Percentiles rank a stretch among this genome's conserved stretches.
These are phyloP conservation scores for Knufia petricola DNA, from an alignment of 2,329 filamentous ascomycete genomes.

Conservation along the genomic window DNA sequence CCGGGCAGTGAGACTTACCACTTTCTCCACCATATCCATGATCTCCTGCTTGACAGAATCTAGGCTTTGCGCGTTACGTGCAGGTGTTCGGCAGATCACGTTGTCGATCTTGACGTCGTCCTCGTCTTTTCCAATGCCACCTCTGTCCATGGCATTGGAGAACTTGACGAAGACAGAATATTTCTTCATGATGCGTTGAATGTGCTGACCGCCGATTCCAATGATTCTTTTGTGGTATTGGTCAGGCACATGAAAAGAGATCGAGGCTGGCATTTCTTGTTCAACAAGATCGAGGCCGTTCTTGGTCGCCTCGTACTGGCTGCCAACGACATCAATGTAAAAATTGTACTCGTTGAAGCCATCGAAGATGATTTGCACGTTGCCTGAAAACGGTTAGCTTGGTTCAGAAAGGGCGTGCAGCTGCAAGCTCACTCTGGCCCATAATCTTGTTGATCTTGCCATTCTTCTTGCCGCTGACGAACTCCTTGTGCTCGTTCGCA, in stretches of 20 bases:
- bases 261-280: slow-evolving; percentile 97
- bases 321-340: slow-evolving; percentile 93
- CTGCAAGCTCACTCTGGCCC: slow-evolving; percentile 66
- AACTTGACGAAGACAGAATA: slow-evolving; percentile 99
- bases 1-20: slow-evolving; percentile 44
- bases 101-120: slow-evolving; percentile 99
- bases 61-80: slow-evolving; percentile 90
- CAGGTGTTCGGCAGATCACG: slow-evolving; percentile 94
- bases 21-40: slow-evolving; percentile 97
- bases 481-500: slow-evolving; percentile 98
- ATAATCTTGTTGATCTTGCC: slow-evolving; percentile 99
- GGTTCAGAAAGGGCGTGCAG: slow-evolving; percentile 6
- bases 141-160: slow-evolving; percentile 96
- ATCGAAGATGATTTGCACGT: slow-evolving; percentile 97
- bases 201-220: slow-evolving; percentile 94
- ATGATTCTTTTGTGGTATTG: slow-evolving; percentile 99
- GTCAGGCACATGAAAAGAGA: slow-evolving; percentile 97
- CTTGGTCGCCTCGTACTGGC: slow-evolving; percentile 87
- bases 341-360: slow-evolving; percentile 99
- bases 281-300: slow-evolving; percentile 87
- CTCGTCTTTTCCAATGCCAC: slow-evolving; percentile 85
- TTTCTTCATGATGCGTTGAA: slow-evolving; percentile 99
- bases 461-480: slow-evolving; percentile 98
- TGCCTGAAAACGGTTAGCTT: slow-evolving; percentile 44
- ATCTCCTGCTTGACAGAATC: slow-evolving; percentile 98